Percentiles rank a stretch among this genome's conserved stretches.
Evolutionary conservation across 106 monocot genomes (phyloP).

Genomic region (Dendrobium huoshanense): DNA sequence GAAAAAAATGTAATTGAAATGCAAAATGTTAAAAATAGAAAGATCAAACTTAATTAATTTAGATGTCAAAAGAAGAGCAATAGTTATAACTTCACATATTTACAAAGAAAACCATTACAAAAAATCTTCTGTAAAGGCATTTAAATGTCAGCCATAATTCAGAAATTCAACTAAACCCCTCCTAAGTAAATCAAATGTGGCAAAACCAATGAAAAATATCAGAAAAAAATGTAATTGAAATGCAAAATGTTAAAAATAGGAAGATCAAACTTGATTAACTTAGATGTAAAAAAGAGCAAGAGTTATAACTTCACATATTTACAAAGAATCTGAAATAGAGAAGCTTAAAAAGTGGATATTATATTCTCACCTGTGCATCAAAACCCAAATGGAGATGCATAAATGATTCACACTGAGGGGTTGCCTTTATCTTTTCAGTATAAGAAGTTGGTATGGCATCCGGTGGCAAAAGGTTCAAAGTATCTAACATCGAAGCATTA

Average conservation of each 20-base stretch:
- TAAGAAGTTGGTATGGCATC: constrained; percentile 53
- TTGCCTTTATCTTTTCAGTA: constrained; percentile 43
- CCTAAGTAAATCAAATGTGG: neutral
- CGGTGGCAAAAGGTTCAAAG: constrained; percentile 59
- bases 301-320: too few relatives aligned
- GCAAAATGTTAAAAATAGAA: neutral
- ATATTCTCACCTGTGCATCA: constrained; percentile 49
- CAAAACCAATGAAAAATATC: neutral
- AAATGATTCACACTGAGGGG: constrained; percentile 92
- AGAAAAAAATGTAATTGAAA: neutral
- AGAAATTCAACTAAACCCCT: neutral
- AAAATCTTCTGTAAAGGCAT: neutral
- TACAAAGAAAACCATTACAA: too few relatives aligned
- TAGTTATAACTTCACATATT: too few relatives aligned
- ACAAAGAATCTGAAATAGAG: too few relatives aligned
- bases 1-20: neutral
- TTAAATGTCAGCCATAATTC: neutral
- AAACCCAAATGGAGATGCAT: constrained; percentile 99
- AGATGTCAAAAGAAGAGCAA: too few relatives aligned
- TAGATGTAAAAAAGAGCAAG: too few relatives aligned
- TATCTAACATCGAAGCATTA: constrained; percentile 99
- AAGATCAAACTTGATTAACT: neutral
- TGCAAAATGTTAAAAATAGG: neutral
- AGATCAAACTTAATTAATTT: neutral
- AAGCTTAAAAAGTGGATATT: neutral